Evolutionary conservation across 495 filamentous ascomycete species (phyloP).

Genomic region (Penicillium paradoxum): DNA sequence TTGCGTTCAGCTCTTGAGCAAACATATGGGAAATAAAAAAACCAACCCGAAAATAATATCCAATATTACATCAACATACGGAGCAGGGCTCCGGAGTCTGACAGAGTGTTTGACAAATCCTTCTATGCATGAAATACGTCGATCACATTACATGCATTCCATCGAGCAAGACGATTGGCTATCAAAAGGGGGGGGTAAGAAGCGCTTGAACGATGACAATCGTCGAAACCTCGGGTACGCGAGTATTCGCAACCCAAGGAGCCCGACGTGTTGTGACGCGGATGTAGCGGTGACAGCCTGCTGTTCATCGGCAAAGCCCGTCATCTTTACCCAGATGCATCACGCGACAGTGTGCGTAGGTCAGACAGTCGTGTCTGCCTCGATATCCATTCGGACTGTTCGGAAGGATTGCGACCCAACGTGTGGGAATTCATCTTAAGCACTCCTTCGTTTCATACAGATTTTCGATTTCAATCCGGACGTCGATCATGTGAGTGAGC

Average conservation of each 20-base stretch:
- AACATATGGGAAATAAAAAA: constrained; percentile 1
- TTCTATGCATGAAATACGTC: constrained; percentile 25
- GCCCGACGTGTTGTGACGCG: constrained; percentile 5
- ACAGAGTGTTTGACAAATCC: constrained; percentile 17
- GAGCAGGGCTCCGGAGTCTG: background rate
- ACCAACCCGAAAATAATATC: too few relatives aligned
- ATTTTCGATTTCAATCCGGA: background rate
- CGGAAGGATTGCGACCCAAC: constrained; percentile 24
- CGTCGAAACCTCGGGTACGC: background rate
- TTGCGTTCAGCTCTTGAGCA: background rate
- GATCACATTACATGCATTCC: constrained; percentile 15
- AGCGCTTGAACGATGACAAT: background rate
- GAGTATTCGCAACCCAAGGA: constrained; percentile 5
- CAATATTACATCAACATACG: too few relatives aligned
- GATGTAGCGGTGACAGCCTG: constrained; percentile 31
- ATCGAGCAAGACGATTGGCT: background rate
- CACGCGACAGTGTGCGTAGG: constrained; percentile 17
- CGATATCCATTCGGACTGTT: constrained; percentile 38
- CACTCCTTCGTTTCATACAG: constrained; percentile 1
- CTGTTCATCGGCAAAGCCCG: constrained; percentile 5
- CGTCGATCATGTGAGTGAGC: constrained; percentile 5
- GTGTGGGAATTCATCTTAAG: background rate
- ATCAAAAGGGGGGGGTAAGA: background rate
- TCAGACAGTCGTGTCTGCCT: constrained; percentile 30
- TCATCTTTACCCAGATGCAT: constrained; percentile 16